Evolutionary conservation across 192 early-diverging fungal genomes (phyloP), one percentile per base, ranked within the genome.

Genomic region (Backusella mclennaniae): DNA sequence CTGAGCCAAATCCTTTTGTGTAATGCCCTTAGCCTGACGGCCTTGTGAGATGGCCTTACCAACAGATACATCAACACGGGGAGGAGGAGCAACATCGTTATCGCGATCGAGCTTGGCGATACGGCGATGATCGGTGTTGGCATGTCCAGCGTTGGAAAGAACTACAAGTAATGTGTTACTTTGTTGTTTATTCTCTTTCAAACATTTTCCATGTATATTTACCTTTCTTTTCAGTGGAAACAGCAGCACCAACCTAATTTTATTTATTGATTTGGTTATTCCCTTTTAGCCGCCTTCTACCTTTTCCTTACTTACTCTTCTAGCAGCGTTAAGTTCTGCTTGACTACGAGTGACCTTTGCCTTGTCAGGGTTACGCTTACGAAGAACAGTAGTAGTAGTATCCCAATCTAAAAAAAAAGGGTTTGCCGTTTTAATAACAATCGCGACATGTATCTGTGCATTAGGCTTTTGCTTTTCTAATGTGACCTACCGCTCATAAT

Each of bases 1-100:
- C 52, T 90, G 90, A 41, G 92, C 94, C 39, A 97, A 85, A n/a
- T 96, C 93, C 91, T 97, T 97, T 83, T 99, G 97, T 33, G 91
- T 96, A 80, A 93, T 68, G 12, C 84, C 82, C 86, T 94, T 93
- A 19, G 88, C 93, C 74, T 86, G 79, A 69, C 96, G 87, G 9
- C 90, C 97, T 79, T 94, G 85, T 80, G 89, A 88, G 76, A 99
- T 96, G 8, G 95, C 92, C 76, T 93, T 93, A 53, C 91, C 90
- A 29, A 96, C 92, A 41, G 87, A 83, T 7, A 92, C 77, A 38
- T 88, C 87, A 12, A 99, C 87, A 35, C 88, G 91, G 69, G 87
- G 79, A 4, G 91, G 90, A n/a, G 89, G 85, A 44, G 88, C 84
- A 33, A 95, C 92, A 81, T 97, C 96, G 71, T 94, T 92, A 74